phyloP scores from a whole-genome alignment of 208 protist genomes.

The Crithidia bombi region DNA sequence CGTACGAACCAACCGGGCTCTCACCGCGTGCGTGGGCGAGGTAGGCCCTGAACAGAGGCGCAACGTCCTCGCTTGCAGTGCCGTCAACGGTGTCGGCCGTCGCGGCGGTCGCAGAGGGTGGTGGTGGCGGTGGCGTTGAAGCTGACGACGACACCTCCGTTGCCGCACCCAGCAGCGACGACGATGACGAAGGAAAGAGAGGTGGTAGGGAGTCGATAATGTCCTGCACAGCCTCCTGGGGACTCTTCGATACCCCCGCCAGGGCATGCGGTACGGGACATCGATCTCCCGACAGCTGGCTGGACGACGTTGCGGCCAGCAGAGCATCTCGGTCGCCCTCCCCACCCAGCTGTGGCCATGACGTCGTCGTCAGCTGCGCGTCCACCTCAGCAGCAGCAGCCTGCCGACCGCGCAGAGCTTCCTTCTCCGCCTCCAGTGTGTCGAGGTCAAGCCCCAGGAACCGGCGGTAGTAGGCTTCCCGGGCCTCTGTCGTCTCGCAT shows the following conservation, averaged over 20 bases:
- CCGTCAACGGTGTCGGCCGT: background rate
- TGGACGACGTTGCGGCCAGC: background rate
- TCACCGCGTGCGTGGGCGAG: slow-evolving; percentile 62
- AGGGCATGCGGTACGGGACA: background rate
- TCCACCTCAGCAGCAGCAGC: slow-evolving; percentile 41
- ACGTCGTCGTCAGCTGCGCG: slow-evolving; percentile 6
- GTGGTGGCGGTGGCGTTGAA: background rate
- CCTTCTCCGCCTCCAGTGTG: slow-evolving; percentile 60
- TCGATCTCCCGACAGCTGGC: background rate
- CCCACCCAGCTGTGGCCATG: background rate
- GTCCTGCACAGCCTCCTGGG: slow-evolving; percentile 30
- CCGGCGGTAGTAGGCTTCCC: slow-evolving; percentile 67
- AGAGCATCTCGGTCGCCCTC: slow-evolving; percentile 7
- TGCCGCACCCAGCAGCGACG: background rate
- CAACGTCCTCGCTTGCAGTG: slow-evolving; percentile 60
- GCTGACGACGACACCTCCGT: background rate
- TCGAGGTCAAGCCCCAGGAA: slow-evolving; percentile 79
- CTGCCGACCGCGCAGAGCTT: slow-evolving; percentile 42
- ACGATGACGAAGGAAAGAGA: slow-evolving; percentile 25
- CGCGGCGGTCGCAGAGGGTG: background rate
- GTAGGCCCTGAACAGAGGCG: slow-evolving; percentile 69
- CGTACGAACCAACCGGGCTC: slow-evolving; percentile 61
- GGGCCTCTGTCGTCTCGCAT: slow-evolving; percentile 62
- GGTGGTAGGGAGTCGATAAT: slow-evolving; percentile 40
- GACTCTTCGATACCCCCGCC: background rate